Conservation (phyloP, 176 grass and related monocot species). For the Triticum monococcum region DNA sequence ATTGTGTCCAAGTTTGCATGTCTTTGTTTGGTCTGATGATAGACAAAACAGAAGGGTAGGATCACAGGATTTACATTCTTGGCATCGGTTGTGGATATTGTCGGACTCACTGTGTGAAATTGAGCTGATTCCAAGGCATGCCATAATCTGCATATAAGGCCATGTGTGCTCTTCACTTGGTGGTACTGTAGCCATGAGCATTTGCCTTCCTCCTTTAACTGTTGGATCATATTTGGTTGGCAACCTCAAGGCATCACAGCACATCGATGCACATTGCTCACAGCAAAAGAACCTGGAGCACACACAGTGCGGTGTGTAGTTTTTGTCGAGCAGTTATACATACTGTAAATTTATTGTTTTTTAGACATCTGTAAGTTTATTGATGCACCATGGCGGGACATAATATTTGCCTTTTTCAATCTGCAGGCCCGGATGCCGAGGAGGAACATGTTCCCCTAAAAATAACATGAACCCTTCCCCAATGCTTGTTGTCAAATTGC, state of each 20-base stretch:
- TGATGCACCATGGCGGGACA: neutral
- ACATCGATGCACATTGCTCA: neutral
- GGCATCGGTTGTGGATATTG: neutral
- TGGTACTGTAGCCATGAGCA: too few relatives aligned
- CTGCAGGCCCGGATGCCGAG: constrained; percentile 28
- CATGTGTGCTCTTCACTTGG: too few relatives aligned
- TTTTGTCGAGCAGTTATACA: neutral
- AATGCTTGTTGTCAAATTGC: neutral
- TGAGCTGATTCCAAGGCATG: neutral
- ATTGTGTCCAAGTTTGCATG: neutral
- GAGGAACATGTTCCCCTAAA: constrained; percentile 7
- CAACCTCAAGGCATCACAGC: neutral
- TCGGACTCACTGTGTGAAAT: neutral
- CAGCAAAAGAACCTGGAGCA: neutral
- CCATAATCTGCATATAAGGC: neutral
- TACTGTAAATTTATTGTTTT: neutral
- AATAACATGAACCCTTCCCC: constrained; percentile 22
- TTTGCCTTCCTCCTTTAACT: neutral
- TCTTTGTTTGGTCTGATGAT: neutral
- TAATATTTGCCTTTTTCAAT: constrained; percentile 7
- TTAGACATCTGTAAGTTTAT: neutral
- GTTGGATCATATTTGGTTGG: neutral
- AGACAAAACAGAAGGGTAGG: neutral
- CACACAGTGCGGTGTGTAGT: neutral
- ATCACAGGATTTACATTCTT: neutral